These are phyloP conservation scores for Penicillium waksmanii DNA, from an alignment of 495 filamentous ascomycete genomes.

Conservation along the genomic window DNA sequence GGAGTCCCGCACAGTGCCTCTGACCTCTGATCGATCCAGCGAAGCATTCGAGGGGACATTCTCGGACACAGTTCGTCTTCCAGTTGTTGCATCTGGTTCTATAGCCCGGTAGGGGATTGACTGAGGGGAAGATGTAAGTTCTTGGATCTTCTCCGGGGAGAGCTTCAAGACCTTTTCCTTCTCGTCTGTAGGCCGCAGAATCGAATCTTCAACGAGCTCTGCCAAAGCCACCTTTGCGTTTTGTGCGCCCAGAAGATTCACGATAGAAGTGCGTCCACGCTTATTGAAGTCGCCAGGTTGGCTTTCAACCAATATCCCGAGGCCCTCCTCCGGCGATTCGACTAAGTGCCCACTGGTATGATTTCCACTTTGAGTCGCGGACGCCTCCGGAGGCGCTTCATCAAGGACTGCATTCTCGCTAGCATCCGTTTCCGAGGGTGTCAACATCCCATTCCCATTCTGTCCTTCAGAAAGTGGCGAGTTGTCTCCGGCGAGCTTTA, in stretches of 20 bases:
- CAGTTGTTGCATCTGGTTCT: constrained; percentile 26
- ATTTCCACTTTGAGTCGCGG: background rate
- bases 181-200: constrained; percentile 23
- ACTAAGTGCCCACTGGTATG: background rate
- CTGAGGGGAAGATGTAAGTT: constrained; percentile 58
- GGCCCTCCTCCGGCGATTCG: constrained; percentile 21
- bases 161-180: constrained; percentile 54
- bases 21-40: constrained; percentile 16
- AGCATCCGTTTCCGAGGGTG: constrained; percentile 10
- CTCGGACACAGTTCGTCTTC: constrained; percentile 34
- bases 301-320: constrained; percentile 30
- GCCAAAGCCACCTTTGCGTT: constrained; percentile 26
- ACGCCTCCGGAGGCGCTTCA: background rate
- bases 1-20: constrained; percentile 18
- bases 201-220: constrained; percentile 22
- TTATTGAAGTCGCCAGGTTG: constrained; percentile 8
- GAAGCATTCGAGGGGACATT: constrained; percentile 12
- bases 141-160: constrained; percentile 56
- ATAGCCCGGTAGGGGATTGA: constrained; percentile 49
- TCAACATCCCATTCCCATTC: background rate
- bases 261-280: constrained; percentile 15
- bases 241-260: constrained; percentile 27
- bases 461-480: background rate
- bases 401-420: constrained; percentile 1
- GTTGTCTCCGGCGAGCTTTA: background rate